Percentiles rank a stretch among this genome's conserved stretches.
Conservation (phyloP, 257 asterid genomes). For the Verbascum thapsus region DNA sequence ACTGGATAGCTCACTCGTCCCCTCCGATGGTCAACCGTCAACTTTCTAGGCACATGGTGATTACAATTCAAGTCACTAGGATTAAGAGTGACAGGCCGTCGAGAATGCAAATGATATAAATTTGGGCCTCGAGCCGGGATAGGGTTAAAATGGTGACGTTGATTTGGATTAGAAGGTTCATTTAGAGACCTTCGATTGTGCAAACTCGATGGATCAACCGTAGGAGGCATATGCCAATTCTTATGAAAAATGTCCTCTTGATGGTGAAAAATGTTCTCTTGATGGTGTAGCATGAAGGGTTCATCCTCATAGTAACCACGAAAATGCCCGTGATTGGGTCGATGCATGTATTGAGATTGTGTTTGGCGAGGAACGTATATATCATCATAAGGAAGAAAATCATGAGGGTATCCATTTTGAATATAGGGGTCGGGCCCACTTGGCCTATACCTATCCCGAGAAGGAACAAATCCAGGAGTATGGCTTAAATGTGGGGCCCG, state of each 20-base stretch:
- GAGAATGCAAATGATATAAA: constrained; percentile 39
- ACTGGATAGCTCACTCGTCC: constrained; percentile 52
- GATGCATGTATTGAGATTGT: constrained; percentile 49
- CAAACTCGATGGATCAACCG: constrained; percentile 45
- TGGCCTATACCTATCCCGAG: constrained; percentile 44
- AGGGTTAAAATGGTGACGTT: constrained; percentile 41
- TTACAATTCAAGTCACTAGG: constrained; percentile 53
- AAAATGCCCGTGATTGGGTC: constrained; percentile 46
- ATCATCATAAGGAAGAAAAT: constrained; percentile 44
- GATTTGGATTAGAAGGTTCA: constrained; percentile 39
- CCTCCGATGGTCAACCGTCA: constrained; percentile 42
- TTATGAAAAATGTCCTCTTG: constrained; percentile 64
- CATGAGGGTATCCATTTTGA: constrained; percentile 46
- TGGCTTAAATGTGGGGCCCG: constrained; percentile 44
- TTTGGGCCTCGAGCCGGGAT: constrained; percentile 38
- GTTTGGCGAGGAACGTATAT: constrained; percentile 44
- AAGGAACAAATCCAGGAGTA: constrained; percentile 42
- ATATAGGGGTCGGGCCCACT: constrained; percentile 48
- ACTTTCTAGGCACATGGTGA: constrained; percentile 51
- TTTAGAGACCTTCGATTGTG: constrained; percentile 47
- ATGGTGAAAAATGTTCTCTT: constrained; percentile 69
- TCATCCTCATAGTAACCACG: constrained; percentile 57
- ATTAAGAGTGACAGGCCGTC: constrained; percentile 46
- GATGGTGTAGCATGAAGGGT: constrained; percentile 57
- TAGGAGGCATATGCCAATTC: constrained; percentile 55